Percentiles rank a stretch among this genome's conserved stretches.
Conservation (phyloP, 2,329 filamentous ascomycete genomes). For the Cladorrhinum sp. region DNA sequence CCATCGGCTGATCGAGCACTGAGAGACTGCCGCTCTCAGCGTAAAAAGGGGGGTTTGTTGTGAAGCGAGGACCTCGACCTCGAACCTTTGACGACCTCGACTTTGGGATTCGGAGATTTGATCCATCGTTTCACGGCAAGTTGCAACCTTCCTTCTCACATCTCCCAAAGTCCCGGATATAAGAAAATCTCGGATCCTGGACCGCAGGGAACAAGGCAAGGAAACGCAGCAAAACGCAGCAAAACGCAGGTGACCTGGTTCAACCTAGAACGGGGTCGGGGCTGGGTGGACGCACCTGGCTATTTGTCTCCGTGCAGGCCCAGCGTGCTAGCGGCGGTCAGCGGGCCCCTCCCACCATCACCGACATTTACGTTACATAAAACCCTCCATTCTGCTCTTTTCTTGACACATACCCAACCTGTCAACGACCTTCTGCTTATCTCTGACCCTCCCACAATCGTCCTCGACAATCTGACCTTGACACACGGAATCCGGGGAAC, state of each 20-base stretch:
- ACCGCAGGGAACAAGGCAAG: slow-evolving; percentile 6
- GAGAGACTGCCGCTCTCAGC: neutral
- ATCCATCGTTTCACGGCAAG: neutral
- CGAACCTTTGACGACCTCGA: neutral
- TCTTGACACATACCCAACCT: slow-evolving; percentile 42
- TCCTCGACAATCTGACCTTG: slow-evolving; percentile 30
- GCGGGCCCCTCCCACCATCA: slow-evolving; percentile 30
- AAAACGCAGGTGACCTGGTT: slow-evolving; percentile 27
- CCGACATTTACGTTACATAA: slow-evolving; percentile 48
- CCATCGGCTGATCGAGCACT: slow-evolving; percentile 15
- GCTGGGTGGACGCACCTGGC: slow-evolving; percentile 24
- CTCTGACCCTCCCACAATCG: slow-evolving; percentile 31
- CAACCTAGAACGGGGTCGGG: slow-evolving; percentile 21
- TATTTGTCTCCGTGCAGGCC: slow-evolving; percentile 26
- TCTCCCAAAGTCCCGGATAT: neutral
- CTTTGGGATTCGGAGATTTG: neutral
- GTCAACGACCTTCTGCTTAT: slow-evolving; percentile 39
- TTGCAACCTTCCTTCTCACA: neutral
- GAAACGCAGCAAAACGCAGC: slow-evolving; percentile 16
- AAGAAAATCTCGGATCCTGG: slow-evolving; percentile 10
- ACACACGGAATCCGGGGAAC: slow-evolving; percentile 31
- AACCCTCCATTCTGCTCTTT: slow-evolving; percentile 42
- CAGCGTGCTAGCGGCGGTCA: slow-evolving; percentile 21
- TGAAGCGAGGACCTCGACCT: neutral
- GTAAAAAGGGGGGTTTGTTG: neutral